A percentile compares a stretch with the other conserved stretches of the same genome.
Conservation (phyloP, 495 filamentous ascomycete genomes). For the Penicillium flavigenum region DNA sequence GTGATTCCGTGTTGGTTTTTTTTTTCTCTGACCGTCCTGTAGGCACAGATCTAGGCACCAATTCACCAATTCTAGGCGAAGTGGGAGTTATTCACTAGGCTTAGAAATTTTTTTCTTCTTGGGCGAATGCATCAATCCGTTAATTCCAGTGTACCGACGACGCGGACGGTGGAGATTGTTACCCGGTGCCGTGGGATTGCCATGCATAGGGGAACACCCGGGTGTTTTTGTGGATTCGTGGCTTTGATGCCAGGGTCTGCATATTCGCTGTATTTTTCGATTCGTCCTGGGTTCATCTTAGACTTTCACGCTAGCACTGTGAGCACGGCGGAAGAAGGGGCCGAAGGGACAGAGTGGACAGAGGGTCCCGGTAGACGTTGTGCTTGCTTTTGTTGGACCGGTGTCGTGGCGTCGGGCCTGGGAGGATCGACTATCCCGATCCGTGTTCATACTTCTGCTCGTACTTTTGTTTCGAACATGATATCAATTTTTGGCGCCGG, state of each 20-base stretch:
- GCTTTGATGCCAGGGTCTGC: neutral
- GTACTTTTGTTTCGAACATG: neutral
- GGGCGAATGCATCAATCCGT: neutral
- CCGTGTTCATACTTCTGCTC: neutral
- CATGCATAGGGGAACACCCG: neutral
- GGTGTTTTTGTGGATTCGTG: neutral
- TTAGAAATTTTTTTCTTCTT: neutral
- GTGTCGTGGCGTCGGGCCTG: neutral
- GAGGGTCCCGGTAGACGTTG: neutral
- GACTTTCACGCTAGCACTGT: too few species aligned
- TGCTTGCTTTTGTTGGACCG: neutral
- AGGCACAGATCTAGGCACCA: neutral
- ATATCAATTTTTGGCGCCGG: neutral
- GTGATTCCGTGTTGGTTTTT: neutral
- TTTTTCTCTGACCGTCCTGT: neutral
- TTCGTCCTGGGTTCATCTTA: neutral
- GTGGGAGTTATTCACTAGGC: neutral
- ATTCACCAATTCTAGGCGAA: too few species aligned
- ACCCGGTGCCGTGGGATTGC: neutral
- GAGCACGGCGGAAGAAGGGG: neutral
- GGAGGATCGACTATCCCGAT: neutral
- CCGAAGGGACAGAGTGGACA: too few species aligned
- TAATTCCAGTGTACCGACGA: neutral
- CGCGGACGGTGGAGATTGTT: neutral
- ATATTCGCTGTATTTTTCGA: neutral